These are phyloP conservation scores for Pyricularia pennisetigena DNA, from an alignment of 2,329 filamentous ascomycete genomes.

Conservation along the genomic window DNA sequence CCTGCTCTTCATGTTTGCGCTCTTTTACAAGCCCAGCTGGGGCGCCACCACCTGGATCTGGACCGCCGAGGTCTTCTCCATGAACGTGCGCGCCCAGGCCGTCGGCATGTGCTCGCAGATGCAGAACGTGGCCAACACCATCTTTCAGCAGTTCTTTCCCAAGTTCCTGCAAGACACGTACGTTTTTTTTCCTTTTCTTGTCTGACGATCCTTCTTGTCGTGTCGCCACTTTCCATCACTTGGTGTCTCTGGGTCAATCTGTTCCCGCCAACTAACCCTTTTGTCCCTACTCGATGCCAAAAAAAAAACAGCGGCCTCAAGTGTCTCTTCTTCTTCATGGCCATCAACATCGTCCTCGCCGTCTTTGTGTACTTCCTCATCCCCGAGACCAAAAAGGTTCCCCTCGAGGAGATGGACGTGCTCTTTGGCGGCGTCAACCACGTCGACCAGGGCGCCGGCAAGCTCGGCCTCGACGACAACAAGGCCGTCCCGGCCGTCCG, in stretches of 20 bases:
- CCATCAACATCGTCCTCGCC: conserved; percentile 31
- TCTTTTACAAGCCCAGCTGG: conserved; percentile 58
- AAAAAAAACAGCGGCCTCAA: conserved; percentile 23
- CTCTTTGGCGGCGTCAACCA: conserved; percentile 48
- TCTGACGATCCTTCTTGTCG: neutral
- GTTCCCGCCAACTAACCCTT: neutral
- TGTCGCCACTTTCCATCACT: neutral
- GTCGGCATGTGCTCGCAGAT: conserved; percentile 52
- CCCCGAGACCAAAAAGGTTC: conserved; percentile 35
- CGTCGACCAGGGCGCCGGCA: conserved; percentile 40
- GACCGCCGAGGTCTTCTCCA: conserved; percentile 56
- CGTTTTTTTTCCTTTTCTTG: conserved; percentile 16
- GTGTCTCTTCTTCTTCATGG: conserved; percentile 30
- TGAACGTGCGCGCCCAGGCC: conserved; percentile 63
- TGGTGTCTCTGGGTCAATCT: too few relatives aligned
- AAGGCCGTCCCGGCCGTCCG: conserved; percentile 8
- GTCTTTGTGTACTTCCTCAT: conserved; percentile 34
- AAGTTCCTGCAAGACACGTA: conserved; percentile 40
- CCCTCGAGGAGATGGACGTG: conserved; percentile 45
- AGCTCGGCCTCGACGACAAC: conserved; percentile 20
- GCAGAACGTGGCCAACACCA: conserved; percentile 52
- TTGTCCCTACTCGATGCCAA: neutral
- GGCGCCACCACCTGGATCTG: conserved; percentile 60
- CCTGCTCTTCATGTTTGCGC: conserved; percentile 52
- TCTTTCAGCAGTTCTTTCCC: conserved; percentile 53